phyloP scores from a whole-genome alignment of 306 rosid genomes.

The Lathyrus sativus region DNA sequence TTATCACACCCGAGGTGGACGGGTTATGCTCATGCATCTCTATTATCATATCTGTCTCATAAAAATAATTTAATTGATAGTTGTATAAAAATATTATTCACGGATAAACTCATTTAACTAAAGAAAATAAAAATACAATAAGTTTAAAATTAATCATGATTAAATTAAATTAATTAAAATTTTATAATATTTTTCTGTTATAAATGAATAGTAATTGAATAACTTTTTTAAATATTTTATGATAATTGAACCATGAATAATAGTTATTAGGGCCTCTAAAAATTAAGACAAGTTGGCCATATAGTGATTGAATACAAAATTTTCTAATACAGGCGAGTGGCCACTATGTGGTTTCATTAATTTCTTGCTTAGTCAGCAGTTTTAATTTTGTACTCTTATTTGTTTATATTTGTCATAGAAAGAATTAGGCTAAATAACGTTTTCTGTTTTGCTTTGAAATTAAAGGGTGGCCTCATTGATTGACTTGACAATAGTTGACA shows the following conservation, averaged over 20 bases:
- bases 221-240: too few species aligned
- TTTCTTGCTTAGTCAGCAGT: neutral
- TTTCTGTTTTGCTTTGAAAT: constrained; percentile 6
- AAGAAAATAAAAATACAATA: too few species aligned
- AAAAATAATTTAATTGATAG: too few species aligned
- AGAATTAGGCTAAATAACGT: neutral
- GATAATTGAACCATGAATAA: too few species aligned
- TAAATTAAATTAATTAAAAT: too few species aligned
- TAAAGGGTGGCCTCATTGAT: neutral
- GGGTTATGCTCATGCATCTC: constrained; percentile 30
- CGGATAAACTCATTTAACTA: too few species aligned
- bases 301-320: neutral
- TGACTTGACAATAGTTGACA: neutral
- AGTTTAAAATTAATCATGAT: too few species aligned
- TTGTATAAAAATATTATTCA: too few species aligned
- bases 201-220: too few species aligned
- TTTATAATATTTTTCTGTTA: too few species aligned
- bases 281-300: too few species aligned
- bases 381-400: neutral
- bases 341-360: neutral
- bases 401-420: neutral
- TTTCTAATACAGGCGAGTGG: neutral
- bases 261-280: too few species aligned
- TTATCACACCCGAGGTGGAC: constrained; percentile 41
- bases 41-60: neutral